Evolutionary conservation across 805 yeast genomes (phyloP).

Genomic region (Starmera amethionina): DNA sequence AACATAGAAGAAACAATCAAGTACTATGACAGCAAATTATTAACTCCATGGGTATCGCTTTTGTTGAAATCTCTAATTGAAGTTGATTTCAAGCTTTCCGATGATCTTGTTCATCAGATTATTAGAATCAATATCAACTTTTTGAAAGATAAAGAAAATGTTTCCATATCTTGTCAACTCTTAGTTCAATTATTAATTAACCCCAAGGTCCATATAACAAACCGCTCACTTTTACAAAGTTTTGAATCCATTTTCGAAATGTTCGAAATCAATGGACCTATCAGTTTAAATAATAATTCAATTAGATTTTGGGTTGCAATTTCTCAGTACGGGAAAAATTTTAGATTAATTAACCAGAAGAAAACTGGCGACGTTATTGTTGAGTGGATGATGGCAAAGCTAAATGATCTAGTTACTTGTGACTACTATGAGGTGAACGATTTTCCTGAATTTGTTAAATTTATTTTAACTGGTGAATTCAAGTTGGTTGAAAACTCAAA

Average conservation of each 20-base stretch:
- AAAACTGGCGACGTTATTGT: constrained; percentile 25
- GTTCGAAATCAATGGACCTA: constrained; percentile 57
- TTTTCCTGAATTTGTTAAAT: no score
- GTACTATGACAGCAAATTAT: constrained; percentile 5
- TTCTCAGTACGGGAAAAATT: constrained; percentile 24
- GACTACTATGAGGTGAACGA: constrained; percentile 1
- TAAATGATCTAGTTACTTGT: constrained; percentile 22
- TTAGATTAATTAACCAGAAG: constrained; percentile 19
- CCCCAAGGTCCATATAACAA: constrained; percentile 15
- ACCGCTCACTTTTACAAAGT: constrained; percentile 33
- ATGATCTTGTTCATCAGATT: constrained; percentile 12
- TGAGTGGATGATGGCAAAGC: constrained; percentile 43
- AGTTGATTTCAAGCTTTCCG: constrained; percentile 10
- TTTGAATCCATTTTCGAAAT: constrained; percentile 41
- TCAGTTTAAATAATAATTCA: constrained; percentile 32
- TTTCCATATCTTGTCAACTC: constrained; percentile 17
- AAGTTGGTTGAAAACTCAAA: background rate
- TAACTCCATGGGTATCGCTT: constrained; percentile 13
- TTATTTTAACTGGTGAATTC: no score
- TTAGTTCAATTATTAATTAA: constrained; percentile 11
- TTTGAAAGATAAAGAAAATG: constrained; percentile 15
- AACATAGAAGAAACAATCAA: constrained; percentile 2
- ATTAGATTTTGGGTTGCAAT: constrained; percentile 44
- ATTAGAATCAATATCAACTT: constrained; percentile 24
- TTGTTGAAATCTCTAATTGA: constrained; percentile 8